Conservation (phyloP, 2,329 filamentous ascomycete genomes). For the Atkinsonella hypoxylon region DNA sequence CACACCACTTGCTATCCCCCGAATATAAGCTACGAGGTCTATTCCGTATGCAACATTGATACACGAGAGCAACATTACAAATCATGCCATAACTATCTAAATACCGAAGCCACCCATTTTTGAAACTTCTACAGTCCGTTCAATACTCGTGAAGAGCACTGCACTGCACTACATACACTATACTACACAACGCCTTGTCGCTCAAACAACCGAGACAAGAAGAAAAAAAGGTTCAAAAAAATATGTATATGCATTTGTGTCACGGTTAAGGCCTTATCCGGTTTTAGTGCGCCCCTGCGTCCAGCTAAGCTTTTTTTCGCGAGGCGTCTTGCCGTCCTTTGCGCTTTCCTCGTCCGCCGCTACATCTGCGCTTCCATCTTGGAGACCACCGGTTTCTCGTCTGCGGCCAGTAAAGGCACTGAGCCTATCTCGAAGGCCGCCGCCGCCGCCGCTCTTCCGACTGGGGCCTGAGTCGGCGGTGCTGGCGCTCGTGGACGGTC, state of each 20-base stretch:
- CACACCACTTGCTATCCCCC: too few species aligned
- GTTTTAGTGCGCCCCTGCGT: constrained; percentile 11
- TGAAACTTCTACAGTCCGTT: too few species aligned
- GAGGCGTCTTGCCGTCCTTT: constrained; percentile 5
- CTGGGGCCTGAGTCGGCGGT: constrained; percentile 14
- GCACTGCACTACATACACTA: too few species aligned
- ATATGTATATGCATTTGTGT: neutral
- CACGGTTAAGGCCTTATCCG: constrained; percentile 2
- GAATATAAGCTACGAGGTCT: too few species aligned
- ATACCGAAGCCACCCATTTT: too few species aligned
- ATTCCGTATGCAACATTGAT: too few species aligned
- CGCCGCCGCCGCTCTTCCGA: constrained; percentile 17
- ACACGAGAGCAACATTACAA: too few species aligned
- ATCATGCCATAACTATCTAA: too few species aligned
- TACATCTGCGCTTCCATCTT: constrained; percentile 11
- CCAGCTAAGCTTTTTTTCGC: constrained; percentile 7
- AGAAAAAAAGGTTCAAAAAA: neutral
- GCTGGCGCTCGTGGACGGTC: constrained; percentile 23
- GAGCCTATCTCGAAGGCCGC: constrained; percentile 23
- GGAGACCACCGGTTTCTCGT: constrained; percentile 12
- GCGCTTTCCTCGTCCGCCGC: constrained; percentile 12
- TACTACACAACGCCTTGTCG: too few species aligned
- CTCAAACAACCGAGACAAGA: neutral
- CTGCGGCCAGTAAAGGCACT: constrained; percentile 21
- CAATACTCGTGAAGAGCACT: too few species aligned